Base-by-base conservation (phyloP, 331 rosid species). In the Malus hybrid region DNA sequence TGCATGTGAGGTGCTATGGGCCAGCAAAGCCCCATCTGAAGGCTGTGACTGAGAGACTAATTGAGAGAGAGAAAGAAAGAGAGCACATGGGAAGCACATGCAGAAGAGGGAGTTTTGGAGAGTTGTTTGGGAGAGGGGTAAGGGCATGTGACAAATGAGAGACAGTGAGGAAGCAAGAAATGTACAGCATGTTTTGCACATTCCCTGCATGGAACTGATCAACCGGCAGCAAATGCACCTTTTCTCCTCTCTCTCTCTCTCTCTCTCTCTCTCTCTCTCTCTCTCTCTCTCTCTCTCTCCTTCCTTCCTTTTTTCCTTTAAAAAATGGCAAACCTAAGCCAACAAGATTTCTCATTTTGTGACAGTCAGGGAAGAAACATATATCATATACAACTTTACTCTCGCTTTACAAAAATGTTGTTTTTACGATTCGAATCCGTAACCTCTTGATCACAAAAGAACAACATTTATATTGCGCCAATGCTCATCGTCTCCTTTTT, bases 101-200 rank as follows among this genome's bases (percentile, higher is more conserved):
- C 72, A 31, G 62, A 34, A 67, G 83, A 60, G 61, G 29, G 29
- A 54, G 67, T 65, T 78, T 86, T 78, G 87, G 87, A 79, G 72
- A 42, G 54, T 77, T 73, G 85, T 71, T 65, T 19, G 65, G 60
- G 62, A 62, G 62, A 75, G 59, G 54, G 52, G 10, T 1, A 56
- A 15, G 70, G 67, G 86, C 93, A 87, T 89, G 93, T 91, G 94
- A 88, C 64, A 61, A 60, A 84, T 76, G 80, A 77, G 95, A 75
- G 95, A 93, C 97, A 93, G 88, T 84, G 87, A 84, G 85, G 94
- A 93, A 88, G 89, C 93, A 87, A 73, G 72, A 86, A 88, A 71
- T 85, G 93, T 87, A 85, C 92, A 88, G 73, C 96, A 87, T 91
- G 96, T 88, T 90, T 90, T 85, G 93, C 97, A 87, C 95, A 93